Conservation (phyloP, 192 early-diverging fungal genomes). For the Coemansia sp. region DNA sequence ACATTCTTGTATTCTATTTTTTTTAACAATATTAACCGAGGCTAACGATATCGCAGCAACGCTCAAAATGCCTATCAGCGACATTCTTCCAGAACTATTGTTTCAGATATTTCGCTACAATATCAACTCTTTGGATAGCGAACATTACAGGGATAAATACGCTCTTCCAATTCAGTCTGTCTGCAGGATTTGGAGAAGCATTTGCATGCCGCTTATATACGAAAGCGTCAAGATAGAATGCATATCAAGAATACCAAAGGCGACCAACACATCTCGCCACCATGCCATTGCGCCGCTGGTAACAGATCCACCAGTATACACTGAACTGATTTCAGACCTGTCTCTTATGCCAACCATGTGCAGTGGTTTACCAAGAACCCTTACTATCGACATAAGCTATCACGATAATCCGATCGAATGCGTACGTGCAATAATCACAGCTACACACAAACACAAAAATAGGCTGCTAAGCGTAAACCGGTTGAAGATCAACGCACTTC, state of each 20-base stretch:
- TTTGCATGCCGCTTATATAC: neutral
- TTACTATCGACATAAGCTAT: neutral
- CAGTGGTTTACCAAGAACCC: neutral
- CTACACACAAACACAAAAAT: neutral
- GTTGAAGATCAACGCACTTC: neutral
- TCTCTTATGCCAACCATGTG: neutral
- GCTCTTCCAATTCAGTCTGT: neutral
- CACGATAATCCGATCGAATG: neutral
- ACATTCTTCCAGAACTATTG: neutral
- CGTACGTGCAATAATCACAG: neutral
- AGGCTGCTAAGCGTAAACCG: neutral
- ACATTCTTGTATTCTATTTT: neutral
- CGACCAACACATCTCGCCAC: neutral
- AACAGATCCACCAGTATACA: neutral
- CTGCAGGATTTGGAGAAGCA: neutral
- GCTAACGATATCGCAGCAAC: neutral
- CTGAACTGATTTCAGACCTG: neutral
- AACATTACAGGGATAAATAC: neutral
- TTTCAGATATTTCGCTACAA: neutral
- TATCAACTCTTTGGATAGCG: neutral
- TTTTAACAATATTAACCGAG: neutral
- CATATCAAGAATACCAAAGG: neutral
- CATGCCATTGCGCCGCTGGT: neutral
- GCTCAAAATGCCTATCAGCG: neutral
- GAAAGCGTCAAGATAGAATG: neutral